phyloP scores from a whole-genome alignment of 176 grass and related monocot genomes.

The Typha latifolia region DNA sequence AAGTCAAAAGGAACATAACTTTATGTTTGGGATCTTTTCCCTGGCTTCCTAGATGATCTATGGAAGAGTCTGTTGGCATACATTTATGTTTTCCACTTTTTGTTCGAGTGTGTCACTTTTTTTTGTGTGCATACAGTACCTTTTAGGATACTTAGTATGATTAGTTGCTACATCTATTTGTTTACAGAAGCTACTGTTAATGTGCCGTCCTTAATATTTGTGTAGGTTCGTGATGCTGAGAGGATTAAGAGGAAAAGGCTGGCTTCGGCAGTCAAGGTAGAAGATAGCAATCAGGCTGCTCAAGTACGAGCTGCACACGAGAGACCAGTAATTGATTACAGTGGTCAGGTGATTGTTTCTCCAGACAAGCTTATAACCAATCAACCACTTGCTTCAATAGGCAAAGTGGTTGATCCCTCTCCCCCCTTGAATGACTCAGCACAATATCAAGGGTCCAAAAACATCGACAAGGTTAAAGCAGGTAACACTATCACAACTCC shows the following conservation, averaged over 20 bases:
- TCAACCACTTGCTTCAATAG: conserved; percentile 8
- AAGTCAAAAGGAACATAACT: no score
- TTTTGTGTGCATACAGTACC: no score
- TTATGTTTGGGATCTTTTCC: no score
- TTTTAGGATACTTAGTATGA: background rate
- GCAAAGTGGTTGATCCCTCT: conserved; percentile 27
- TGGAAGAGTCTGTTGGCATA: no score
- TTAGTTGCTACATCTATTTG: background rate
- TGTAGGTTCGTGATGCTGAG: conserved; percentile 63
- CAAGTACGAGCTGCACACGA: conserved; percentile 34
- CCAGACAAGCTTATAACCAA: conserved; percentile 21
- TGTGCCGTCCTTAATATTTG: conserved; percentile 11
- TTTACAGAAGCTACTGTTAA: conserved; percentile 3
- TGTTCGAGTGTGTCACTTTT: no score
- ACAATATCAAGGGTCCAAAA: conserved; percentile 37
- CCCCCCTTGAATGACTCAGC: conserved; percentile 34
- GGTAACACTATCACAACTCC: conserved; percentile 10
- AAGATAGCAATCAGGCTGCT: conserved; percentile 28
- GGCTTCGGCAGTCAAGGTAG: conserved; percentile 28
- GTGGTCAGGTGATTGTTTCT: conserved; percentile 3
- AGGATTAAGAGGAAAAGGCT: conserved; percentile 80
- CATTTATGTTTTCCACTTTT: no score
- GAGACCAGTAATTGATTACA: conserved; percentile 1
- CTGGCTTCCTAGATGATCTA: no score
- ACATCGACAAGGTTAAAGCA: conserved; percentile 31